Conservation (phyloP, 495 filamentous ascomycete species). For the Chaetomidium leptoderma region DNA sequence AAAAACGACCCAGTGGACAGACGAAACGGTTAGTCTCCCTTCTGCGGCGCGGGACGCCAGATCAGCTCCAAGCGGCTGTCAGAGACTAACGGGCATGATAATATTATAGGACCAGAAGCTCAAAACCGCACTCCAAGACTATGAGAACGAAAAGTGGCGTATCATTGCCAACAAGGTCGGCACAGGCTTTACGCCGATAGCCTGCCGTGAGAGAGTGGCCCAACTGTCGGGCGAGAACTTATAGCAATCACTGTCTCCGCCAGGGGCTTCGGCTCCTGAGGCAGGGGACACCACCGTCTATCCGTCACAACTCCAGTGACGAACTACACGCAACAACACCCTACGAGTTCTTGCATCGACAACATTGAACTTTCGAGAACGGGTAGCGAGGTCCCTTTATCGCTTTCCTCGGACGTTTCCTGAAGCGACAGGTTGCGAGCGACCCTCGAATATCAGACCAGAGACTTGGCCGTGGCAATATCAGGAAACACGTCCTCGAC, state of each 20-base stretch:
- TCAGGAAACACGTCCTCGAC: neutral
- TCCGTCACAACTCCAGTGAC: slow-evolving; percentile 40
- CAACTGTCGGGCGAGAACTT: slow-evolving; percentile 51
- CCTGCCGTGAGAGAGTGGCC: slow-evolving; percentile 74
- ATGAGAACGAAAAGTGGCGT: slow-evolving; percentile 86
- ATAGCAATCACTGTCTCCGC: slow-evolving; percentile 55
- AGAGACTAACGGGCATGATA: slow-evolving; percentile 15
- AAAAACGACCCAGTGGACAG: slow-evolving; percentile 87
- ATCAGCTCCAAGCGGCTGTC: neutral
- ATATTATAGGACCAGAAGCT: slow-evolving; percentile 66
- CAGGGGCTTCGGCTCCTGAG: slow-evolving; percentile 50
- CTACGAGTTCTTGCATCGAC: neutral
- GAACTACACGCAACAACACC: neutral
- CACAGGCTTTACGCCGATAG: slow-evolving; percentile 74
- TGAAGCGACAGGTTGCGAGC: neutral
- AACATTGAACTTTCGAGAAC: neutral
- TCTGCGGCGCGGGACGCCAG: neutral
- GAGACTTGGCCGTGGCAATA: neutral
- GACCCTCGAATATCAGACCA: too few species aligned
- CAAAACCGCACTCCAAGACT: slow-evolving; percentile 73
- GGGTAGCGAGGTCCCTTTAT: neutral
- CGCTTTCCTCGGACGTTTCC: neutral
- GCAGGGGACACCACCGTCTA: slow-evolving; percentile 46
- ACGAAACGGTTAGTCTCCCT: slow-evolving; percentile 69
- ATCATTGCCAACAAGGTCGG: slow-evolving; percentile 84